Conservation (phyloP, 441 rosid species). For the Sinapis alba region DNA sequence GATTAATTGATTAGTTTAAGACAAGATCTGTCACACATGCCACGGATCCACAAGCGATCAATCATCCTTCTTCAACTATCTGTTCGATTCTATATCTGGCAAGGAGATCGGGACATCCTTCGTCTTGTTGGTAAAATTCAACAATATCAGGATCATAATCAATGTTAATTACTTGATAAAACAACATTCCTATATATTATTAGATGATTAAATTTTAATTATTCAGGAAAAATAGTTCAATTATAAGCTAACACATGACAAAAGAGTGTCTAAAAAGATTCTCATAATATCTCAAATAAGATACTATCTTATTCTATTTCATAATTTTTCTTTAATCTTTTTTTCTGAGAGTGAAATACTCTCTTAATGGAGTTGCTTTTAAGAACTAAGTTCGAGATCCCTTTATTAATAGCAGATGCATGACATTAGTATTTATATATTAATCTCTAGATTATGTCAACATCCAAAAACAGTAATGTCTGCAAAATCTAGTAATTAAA, state of each 20-base stretch:
- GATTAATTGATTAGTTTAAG: neutral
- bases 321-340: too few relatives aligned
- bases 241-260: too few relatives aligned
- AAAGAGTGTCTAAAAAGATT: too few relatives aligned
- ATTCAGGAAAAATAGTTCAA: too few relatives aligned
- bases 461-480: conserved; percentile 19
- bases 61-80: conserved; percentile 9
- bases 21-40: conserved; percentile 15
- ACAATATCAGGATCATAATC: neutral
- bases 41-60: conserved; percentile 22
- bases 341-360: too few relatives aligned
- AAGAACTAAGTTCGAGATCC: neutral
- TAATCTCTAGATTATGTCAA: neutral
- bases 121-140: neutral
- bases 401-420: neutral
- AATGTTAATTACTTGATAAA: neutral
- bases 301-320: too few relatives aligned
- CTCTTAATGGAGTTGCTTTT: too few relatives aligned
- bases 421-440: neutral
- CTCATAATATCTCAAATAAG: too few relatives aligned
- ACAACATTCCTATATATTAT: conserved; percentile 1
- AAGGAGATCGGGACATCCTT: neutral
- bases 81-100: conserved; percentile 4
- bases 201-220: too few relatives aligned
- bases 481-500: neutral